These are phyloP conservation scores for Giardia duodenalis DNA, from an alignment of 208 protist genomes.

Conservation along the genomic window DNA sequence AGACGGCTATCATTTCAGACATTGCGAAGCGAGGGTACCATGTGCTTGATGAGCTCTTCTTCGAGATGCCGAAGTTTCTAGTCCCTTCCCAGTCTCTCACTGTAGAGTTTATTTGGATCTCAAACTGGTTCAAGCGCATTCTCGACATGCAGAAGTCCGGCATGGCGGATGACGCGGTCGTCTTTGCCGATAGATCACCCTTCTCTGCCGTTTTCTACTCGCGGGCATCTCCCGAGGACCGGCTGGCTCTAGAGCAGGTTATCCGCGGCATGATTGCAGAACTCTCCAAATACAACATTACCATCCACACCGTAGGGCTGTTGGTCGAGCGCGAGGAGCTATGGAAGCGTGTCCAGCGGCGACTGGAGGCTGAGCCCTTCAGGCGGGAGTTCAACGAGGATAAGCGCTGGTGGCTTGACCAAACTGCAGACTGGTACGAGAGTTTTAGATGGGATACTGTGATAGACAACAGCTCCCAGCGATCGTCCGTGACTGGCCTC, in stretches of 20 bases:
- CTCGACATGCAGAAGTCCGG: constrained; percentile 6
- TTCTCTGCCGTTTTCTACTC: constrained; percentile 39
- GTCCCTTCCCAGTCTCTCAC: constrained; percentile 38
- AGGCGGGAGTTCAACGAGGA: constrained; percentile 36
- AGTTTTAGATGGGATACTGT: constrained; percentile 23
- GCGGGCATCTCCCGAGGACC: background rate
- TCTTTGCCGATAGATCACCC: constrained; percentile 38
- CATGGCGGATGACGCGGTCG: constrained; percentile 14
- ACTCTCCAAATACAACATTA: constrained; percentile 20
- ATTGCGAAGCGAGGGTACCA: too few species aligned
- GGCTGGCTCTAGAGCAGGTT: constrained; percentile 6
- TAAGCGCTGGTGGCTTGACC: constrained; percentile 1
- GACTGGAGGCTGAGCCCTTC: constrained; percentile 25
- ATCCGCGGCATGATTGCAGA: constrained; percentile 30
- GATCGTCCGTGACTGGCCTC: too few species aligned
- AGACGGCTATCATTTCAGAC: too few species aligned
- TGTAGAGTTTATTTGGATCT: constrained; percentile 42
- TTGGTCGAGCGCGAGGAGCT: constrained; percentile 15
- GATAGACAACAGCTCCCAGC: constrained; percentile 32
- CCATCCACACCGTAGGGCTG: constrained; percentile 34
- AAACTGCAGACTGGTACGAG: constrained; percentile 28
- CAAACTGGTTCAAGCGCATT: constrained; percentile 36
- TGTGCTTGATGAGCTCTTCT: too few species aligned
- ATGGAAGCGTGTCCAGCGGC: constrained; percentile 32
- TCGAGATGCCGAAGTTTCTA: constrained; percentile 15